Evolutionary conservation across 129 eudicot species (phyloP), one percentile per base, ranked within the genome.

Genomic region (Pittosporum tobira): DNA sequence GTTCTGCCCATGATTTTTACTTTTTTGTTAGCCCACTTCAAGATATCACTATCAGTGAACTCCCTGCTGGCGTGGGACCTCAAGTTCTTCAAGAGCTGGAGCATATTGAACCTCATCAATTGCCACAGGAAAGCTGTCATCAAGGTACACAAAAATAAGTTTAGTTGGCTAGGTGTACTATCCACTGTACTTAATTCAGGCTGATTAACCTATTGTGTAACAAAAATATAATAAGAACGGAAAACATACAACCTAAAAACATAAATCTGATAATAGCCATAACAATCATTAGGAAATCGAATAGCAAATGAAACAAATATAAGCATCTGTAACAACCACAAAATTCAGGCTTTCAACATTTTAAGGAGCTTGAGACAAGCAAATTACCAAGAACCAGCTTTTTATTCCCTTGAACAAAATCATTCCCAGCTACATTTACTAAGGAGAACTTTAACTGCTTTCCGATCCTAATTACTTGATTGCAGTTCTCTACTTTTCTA

Each of bases 401-500:
- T 76, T 86, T 91, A 64, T 91, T 91, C 69, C 98, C 98, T 76
- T 86, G 95, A 0, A 91, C 98, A 76, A 91, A 73, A 67, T 91
- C 98, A 73, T 91, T 76, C 43, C 98, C 98, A 16, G 90, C 98
- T 10, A 91, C 96, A 59, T 86, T 91, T 26, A 91, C 95, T 20
- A 91, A 77, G 14, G 98, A 91, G 55, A 91, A 84, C 64, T 77
- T 91, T 75, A 91, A 71, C 58, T 78, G 78, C 83, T 75, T 84
- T 66, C 96, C 98, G 0, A 91, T 86, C 76, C 64, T 75, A 57
- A 83, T 74, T 57, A 91, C 98, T 77, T 91, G 98, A 66, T 91
- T 91, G 83, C 96, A 86, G 54, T 91, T 91, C 79, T 91, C 98
- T 14, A 91, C 98, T 81, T 91, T 91, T 51, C 98, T 80, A 57